Evolutionary conservation across 75 land plant species (phyloP).

Genomic region (Ceratopteris richardii): DNA sequence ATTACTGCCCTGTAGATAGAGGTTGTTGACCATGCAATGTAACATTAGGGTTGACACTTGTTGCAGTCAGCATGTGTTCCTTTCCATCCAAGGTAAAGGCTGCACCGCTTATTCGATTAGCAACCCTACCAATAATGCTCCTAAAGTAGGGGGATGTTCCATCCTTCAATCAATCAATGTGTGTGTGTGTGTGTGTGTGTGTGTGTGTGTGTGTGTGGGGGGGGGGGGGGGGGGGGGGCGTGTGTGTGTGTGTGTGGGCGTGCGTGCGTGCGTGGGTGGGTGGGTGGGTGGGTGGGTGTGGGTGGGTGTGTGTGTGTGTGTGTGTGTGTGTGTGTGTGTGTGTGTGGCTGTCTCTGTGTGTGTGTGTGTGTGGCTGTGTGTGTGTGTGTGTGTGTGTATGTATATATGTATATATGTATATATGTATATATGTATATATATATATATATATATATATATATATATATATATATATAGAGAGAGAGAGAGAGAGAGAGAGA

Average conservation of each 20-base stretch:
- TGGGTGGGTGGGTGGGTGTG: too few species aligned
- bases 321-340: too few species aligned
- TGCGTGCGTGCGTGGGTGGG: too few species aligned
- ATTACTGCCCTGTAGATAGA: too few species aligned
- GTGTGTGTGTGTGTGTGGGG: too few species aligned
- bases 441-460: conserved; percentile 84
- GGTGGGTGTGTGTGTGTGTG: too few species aligned
- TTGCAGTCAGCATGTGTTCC: conserved; percentile 30
- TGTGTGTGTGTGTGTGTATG: conserved; percentile 28
- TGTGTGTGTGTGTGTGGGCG: too few species aligned
- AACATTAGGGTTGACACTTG: conserved; percentile 13
- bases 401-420: conserved; percentile 59
- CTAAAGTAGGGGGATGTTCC: conserved; percentile 73
- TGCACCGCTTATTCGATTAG: conserved; percentile 85
- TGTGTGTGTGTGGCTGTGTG: too few species aligned
- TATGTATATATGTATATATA: conserved; percentile 77
- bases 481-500: too few species aligned
- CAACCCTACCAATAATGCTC: conserved; percentile 91
- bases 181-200: conserved; percentile 10
- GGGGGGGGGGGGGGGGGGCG: too few species aligned
- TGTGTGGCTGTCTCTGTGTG: too few species aligned
- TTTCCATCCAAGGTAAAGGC: conserved; percentile 64
- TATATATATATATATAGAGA: too few species aligned
- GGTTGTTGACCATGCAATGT: conserved; percentile 31
- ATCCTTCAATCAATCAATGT: conserved; percentile 44